Evolutionary conservation across 305 asterid genomes (phyloP).

Genomic region (Fraxinus xanthoxyloides): DNA sequence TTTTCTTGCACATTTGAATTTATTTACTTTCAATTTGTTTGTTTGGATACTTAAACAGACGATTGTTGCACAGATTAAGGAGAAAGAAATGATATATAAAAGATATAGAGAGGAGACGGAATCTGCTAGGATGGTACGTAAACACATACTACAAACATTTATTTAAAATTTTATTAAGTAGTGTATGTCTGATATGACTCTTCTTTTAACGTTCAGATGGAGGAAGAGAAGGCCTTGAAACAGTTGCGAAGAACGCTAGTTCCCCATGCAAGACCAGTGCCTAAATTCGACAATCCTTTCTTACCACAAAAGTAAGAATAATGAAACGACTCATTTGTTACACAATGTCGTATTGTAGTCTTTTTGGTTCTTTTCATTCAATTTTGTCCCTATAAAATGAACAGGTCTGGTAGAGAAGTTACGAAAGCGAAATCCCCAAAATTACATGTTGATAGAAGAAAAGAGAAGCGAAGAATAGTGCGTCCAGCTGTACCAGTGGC

Average conservation of each 20-base stretch:
- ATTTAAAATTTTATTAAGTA: background rate
- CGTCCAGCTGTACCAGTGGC: conserved; percentile 34
- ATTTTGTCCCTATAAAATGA: background rate
- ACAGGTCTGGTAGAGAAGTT: conserved; percentile 62
- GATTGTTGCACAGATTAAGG: conserved; percentile 57
- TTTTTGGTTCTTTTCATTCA: background rate
- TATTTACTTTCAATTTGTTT: background rate
- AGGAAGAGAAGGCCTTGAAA: conserved; percentile 91
- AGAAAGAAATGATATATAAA: conserved; percentile 74
- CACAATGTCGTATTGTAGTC: background rate
- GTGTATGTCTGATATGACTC: background rate
- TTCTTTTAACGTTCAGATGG: conserved; percentile 48
- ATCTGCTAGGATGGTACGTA: conserved; percentile 63
- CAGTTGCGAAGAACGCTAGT: conserved; percentile 74
- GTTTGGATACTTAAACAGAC: conserved; percentile 23
- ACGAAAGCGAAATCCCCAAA: conserved; percentile 83
- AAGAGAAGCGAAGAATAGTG: conserved; percentile 49
- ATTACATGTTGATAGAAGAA: conserved; percentile 49
- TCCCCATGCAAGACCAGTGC: conserved; percentile 82
- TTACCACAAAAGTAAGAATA: conserved; percentile 67
- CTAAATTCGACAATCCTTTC: conserved; percentile 74
- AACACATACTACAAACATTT: background rate
- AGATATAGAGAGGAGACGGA: conserved; percentile 92
- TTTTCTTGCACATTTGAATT: background rate
- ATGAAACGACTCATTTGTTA: background rate